Percentiles rank a stretch among this genome's conserved stretches.
phyloP scores from a whole-genome alignment of 2,329 filamentous ascomycete genomes.

The Decorospora gaudefroyi region DNA sequence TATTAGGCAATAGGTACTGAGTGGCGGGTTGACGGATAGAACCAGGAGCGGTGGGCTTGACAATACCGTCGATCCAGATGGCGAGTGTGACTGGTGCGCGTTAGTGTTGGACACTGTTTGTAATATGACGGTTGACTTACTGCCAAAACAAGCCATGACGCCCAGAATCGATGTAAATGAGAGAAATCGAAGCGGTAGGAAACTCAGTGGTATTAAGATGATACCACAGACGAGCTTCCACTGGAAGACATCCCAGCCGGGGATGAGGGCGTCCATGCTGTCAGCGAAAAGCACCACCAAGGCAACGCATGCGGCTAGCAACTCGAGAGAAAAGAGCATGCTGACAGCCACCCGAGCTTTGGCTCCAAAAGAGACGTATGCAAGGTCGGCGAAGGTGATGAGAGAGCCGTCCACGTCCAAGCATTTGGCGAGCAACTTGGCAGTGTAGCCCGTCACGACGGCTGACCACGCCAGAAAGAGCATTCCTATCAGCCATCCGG shows the following conservation, averaged over 20 bases:
- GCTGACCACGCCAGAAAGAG: slow-evolving; percentile 74
- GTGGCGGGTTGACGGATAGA: slow-evolving; percentile 79
- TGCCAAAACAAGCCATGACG: slow-evolving; percentile 87
- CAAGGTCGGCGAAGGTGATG: slow-evolving; percentile 92
- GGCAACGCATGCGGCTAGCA: slow-evolving; percentile 86
- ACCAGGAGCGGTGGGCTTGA: slow-evolving; percentile 78
- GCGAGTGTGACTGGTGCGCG: slow-evolving; percentile 71
- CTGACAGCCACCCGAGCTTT: slow-evolving; percentile 81
- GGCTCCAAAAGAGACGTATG: slow-evolving; percentile 85
- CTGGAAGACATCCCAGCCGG: slow-evolving; percentile 66
- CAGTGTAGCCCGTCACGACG: slow-evolving; percentile 80
- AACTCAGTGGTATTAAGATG: slow-evolving; percentile 79
- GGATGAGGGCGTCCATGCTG: slow-evolving; percentile 78
- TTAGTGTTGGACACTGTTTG: slow-evolving; percentile 30
- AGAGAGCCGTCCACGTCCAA: slow-evolving; percentile 82
- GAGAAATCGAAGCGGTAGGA: slow-evolving; percentile 78
- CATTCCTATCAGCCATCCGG: slow-evolving; percentile 85
- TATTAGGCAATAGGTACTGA: slow-evolving; percentile 80
- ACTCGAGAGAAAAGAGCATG: slow-evolving; percentile 83
- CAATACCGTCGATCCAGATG: slow-evolving; percentile 81
- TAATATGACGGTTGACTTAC: slow-evolving; percentile 60
- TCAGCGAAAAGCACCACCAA: slow-evolving; percentile 95
- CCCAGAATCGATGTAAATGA: slow-evolving; percentile 91
- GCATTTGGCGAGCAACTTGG: slow-evolving; percentile 81
- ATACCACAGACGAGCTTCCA: slow-evolving; percentile 88